Evolutionary conservation across 2,329 filamentous ascomycete species (phyloP).

Genomic region (Colletotrichum costaricense): DNA sequence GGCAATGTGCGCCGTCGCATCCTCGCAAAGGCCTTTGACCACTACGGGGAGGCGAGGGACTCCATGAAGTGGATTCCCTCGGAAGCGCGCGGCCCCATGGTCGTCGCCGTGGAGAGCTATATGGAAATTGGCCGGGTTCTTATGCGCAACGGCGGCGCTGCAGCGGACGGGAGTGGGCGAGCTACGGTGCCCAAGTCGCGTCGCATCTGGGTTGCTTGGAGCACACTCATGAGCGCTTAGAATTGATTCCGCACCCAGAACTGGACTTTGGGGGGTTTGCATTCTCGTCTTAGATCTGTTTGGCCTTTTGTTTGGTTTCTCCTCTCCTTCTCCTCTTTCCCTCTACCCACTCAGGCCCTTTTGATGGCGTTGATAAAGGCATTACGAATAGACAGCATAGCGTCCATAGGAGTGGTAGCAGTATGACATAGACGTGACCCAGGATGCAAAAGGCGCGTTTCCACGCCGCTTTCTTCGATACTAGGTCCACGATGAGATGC

Average conservation of each 20-base stretch:
- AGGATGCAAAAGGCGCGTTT: neutral
- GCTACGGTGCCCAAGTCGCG: conserved; percentile 57
- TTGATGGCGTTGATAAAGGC: conserved; percentile 13
- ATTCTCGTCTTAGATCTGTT: neutral
- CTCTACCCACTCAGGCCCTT: neutral
- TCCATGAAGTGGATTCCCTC: conserved; percentile 71
- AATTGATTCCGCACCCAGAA: no score
- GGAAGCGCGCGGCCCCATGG: conserved; percentile 71
- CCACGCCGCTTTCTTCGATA: neutral
- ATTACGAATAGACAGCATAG: conserved; percentile 21
- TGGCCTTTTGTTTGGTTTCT: neutral
- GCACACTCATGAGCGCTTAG: conserved; percentile 51
- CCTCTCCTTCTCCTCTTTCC: neutral
- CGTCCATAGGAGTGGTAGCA: neutral
- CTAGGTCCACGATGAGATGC: neutral
- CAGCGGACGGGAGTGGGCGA: conserved; percentile 40
- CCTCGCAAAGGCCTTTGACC: conserved; percentile 69
- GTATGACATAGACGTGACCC: neutral
- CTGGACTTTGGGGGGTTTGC: neutral
- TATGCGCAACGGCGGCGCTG: conserved; percentile 37
- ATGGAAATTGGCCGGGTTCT: conserved; percentile 80
- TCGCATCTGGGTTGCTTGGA: conserved; percentile 69
- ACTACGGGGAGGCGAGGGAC: conserved; percentile 65
- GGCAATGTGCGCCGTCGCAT: conserved; percentile 64
- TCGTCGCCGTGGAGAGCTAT: conserved; percentile 79